These are phyloP conservation scores for Jamesozyma jinghongensis DNA, from an alignment of 805 yeast genomes.

Conservation along the genomic window DNA sequence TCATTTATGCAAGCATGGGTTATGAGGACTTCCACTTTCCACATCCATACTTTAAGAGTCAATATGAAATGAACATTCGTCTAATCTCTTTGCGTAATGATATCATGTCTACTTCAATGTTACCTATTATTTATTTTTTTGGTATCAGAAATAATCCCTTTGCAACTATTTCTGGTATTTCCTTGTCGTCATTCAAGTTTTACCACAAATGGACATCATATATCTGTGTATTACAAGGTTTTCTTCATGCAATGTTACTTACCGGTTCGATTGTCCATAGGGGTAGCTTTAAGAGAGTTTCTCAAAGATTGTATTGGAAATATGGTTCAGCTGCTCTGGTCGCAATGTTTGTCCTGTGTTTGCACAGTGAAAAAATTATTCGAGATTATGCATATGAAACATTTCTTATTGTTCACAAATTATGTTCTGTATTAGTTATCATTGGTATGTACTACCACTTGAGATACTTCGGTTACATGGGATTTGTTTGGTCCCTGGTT, in stretches of 20 bases:
- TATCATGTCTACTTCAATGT: conserved; percentile 39
- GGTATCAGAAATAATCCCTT: conserved; percentile 70
- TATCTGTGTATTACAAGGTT: conserved; percentile 37
- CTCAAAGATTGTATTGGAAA: conserved; percentile 38
- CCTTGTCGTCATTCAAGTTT: conserved; percentile 48
- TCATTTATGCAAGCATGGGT: conserved; percentile 31
- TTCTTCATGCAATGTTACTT: conserved; percentile 52
- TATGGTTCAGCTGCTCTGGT: conserved; percentile 43
- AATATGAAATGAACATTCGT: conserved; percentile 30
- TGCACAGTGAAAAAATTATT: conserved; percentile 43
- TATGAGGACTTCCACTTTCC: conserved; percentile 30
- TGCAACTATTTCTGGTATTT: conserved; percentile 51
- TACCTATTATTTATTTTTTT: conserved; percentile 53
- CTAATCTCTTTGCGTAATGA: conserved; percentile 49
- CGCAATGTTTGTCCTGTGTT: conserved; percentile 35
- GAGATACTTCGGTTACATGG: conserved; percentile 42
- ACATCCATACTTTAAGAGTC: conserved; percentile 29
- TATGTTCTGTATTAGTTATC: conserved; percentile 45
- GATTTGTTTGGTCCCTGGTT: conserved; percentile 39
- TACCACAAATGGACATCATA: conserved; percentile 64
- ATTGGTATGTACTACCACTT: conserved; percentile 54
- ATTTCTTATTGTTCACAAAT: conserved; percentile 50
- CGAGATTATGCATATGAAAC: conserved; percentile 51
- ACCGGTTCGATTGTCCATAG: conserved; percentile 37
- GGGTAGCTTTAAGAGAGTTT: conserved; percentile 36